Evolutionary conservation across 108 stramenopile species (phyloP).

Genomic region (Chaetoceros muelleri): DNA sequence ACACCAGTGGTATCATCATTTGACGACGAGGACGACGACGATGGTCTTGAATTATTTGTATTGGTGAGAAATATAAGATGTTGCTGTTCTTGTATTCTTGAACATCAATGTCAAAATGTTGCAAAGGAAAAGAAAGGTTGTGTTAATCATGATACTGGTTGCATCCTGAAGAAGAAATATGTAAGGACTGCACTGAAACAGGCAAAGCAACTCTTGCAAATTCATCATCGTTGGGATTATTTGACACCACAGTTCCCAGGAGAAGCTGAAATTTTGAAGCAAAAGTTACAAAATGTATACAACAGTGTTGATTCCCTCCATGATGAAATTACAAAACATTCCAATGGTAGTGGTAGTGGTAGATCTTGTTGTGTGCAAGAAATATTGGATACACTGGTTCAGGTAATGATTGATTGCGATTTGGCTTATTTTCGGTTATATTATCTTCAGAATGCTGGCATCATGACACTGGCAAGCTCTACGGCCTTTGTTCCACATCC

Average conservation of each 20-base stretch:
- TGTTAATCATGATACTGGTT: too few relatives aligned
- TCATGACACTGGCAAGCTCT: not conserved
- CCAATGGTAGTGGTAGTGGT: not conserved
- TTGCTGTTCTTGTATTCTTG: not conserved
- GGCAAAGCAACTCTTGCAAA: slow-evolving; percentile 1
- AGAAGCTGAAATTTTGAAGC: slow-evolving; percentile 3
- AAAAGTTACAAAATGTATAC: not conserved
- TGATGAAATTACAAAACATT: not conserved
- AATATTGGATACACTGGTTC: slow-evolving; percentile 14
- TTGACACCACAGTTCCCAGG: not conserved
- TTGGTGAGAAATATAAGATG: slow-evolving; percentile 13
- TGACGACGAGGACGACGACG: too few relatives aligned
- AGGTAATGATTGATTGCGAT: slow-evolving; percentile 29
- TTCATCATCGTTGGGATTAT: not conserved
- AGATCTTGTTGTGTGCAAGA: not conserved
- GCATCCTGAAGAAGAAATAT: slow-evolving; percentile 2
- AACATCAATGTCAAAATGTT: not conserved
- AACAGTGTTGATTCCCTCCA: not conserved
- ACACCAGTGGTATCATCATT: too few relatives aligned
- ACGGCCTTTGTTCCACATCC: slow-evolving; percentile 21
- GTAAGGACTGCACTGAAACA: not conserved
- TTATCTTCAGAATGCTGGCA: slow-evolving; percentile 20
- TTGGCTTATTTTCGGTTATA: slow-evolving; percentile 31
- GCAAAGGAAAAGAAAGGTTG: too few relatives aligned
- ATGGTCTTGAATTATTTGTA: slow-evolving; percentile 5